Evolutionary conservation across 2,329 filamentous ascomycete genomes (phyloP), one percentile per base, ranked within the genome.

Genomic region (Ceratocystis ficicola): DNA sequence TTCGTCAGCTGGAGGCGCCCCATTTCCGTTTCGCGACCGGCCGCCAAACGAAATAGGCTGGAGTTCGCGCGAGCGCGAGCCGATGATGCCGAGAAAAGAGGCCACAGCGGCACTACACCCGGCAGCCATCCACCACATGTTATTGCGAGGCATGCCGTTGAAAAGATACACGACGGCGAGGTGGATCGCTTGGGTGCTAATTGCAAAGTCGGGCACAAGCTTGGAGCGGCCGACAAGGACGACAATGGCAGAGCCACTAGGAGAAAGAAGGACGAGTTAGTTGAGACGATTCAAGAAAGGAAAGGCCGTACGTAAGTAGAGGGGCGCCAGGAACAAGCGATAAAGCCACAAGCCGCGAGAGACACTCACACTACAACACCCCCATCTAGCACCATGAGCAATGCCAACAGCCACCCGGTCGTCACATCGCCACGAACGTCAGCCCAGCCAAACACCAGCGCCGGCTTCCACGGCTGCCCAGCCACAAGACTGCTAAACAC

Each of bases 181-280:
- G 74, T 96, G 89, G 52, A 96, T 78, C 74, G 89, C 83, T 77
- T 95, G 90, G 20, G 96, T 83, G 1, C 93, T 96, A 28, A 96
- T 79, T 41, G 90, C 89, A 74, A 97, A 99, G 76, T 99, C 94
- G 70, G 90, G 90, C 63, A 97, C 89, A 68, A 97, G 87, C 75
- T 97, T 97, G 61, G 88, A 94, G 69, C 94, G 90, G 22, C 87
- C 86, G 70, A 99, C 85, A 67, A 97, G 79, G 65, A 93, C 77
- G 63, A 96, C 84, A 67, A 96, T 87, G 52, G 90, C 88, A 67
- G 95, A 84, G 52, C 90, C 85, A 73, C 93, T 97, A 17, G 52
- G 10, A 17, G 12, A 6, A 3, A 32, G 20, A 55, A 55, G 50
- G 12, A 1, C 3, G 12, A 15, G 25, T 28, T 59, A 59, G 61